Conservation (phyloP, 1,284 basidiomycete genomes). For the Golubevia sp. region DNA sequence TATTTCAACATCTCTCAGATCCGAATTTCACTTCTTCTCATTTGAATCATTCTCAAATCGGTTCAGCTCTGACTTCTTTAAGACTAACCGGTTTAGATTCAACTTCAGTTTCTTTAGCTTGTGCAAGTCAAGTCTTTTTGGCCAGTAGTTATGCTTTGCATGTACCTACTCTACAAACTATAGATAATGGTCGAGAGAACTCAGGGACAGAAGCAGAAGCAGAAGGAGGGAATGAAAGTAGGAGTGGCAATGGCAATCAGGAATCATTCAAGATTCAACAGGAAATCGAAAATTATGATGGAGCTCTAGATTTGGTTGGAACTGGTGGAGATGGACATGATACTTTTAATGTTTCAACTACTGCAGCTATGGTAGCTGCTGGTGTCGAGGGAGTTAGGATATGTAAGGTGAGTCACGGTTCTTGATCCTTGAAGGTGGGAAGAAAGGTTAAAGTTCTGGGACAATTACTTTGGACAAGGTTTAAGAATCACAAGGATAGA, state of each 20-base stretch:
- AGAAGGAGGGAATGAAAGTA: background rate
- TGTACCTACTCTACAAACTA: constrained; percentile 1
- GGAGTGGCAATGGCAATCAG: background rate
- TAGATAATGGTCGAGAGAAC: background rate
- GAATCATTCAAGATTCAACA: too few species aligned
- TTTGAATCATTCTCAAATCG: constrained; percentile 50
- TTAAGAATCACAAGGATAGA: too few species aligned
- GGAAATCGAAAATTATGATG: constrained; percentile 23
- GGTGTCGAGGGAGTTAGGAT: constrained; percentile 85
- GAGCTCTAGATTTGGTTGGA: constrained; percentile 65
- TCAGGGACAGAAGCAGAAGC: constrained; percentile 12
- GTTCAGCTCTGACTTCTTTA: constrained; percentile 45
- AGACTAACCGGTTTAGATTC: constrained; percentile 45
- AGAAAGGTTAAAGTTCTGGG: too few species aligned
- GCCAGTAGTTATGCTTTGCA: constrained; percentile 9
- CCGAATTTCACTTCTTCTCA: constrained; percentile 45
- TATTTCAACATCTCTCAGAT: constrained; percentile 52
- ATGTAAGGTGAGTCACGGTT: constrained; percentile 74
- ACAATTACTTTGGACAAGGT: too few species aligned
- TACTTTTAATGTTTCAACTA: constrained; percentile 96
- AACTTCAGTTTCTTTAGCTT: constrained; percentile 32
- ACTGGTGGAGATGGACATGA: constrained; percentile 97
- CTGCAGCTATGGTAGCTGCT: constrained; percentile 90
- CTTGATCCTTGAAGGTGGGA: too few species aligned
- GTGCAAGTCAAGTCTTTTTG: constrained; percentile 42